Base-by-base conservation (phyloP, 306 rosid genomes). In the Purshia tridentata region DNA sequence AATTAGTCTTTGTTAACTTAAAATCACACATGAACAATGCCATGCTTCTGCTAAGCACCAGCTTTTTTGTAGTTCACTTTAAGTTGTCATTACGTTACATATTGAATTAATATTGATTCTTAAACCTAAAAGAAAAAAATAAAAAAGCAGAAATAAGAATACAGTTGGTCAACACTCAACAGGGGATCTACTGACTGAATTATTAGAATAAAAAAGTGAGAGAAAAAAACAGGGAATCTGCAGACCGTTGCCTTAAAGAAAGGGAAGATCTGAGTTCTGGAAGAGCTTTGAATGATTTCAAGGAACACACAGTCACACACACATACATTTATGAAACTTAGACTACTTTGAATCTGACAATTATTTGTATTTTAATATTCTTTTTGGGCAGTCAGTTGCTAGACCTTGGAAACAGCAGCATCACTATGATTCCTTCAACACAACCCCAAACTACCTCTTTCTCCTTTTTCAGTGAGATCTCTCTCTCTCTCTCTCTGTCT, bases 91-190 rank as follows among this genome's bases (percentile, higher is more conserved):
- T 29, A 29, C 35, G 2, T 29, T 29, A 29, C 35, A 29, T 29
- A 29, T 29, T 29, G 35, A 29, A 29, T 29, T 29, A 29, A 3
- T 19, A 45, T 5, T 45, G 40, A 3, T 6, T 15, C 15, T 49
- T 35, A 35, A 35, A 10, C 57, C 71, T 67, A 46, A 5, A 29
- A 29, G 2, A 22, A 14, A 29, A 29, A 5, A 22, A 14, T 10
- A 46, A 5, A 23, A 57, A 57, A 22, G 51, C 55, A 60, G 46
- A 59, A 46, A 4, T 46, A 4, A n/a, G 29, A 41, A 48, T 10
- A 14, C 57, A 57, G 82, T 55, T 72, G 74, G 82, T 78, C 77
- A 78, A 78, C 77, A 78, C 3, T 49, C 60, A 68, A 58, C 65
- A 64, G 62, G 2, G 74, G 59, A 58, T 68, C 74, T 35, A n/a